phyloP scores from a whole-genome alignment of 257 asterid species.

The Salvia miltiorrhiza region DNA sequence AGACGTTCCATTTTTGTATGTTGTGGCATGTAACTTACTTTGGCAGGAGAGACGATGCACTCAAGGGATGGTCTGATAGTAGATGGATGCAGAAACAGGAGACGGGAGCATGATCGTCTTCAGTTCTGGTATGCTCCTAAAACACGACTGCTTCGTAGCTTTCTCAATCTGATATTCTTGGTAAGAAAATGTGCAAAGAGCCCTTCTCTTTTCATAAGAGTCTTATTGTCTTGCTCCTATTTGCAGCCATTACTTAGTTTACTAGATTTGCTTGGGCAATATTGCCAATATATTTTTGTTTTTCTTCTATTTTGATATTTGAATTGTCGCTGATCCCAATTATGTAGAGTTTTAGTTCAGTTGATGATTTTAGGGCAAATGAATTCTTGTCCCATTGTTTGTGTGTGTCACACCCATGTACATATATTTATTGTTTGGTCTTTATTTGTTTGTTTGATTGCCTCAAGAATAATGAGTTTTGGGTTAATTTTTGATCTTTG shows the following conservation, averaged over 20 bases:
- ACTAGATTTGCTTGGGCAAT: too few species aligned
- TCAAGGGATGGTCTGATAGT: not conserved
- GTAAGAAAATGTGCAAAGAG: not conserved
- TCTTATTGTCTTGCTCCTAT: not conserved
- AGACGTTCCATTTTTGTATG: not conserved
- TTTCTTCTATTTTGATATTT: not conserved
- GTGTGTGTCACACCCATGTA: too few species aligned
- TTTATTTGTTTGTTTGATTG: not conserved
- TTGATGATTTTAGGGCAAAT: not conserved
- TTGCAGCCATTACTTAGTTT: not conserved
- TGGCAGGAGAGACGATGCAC: not conserved
- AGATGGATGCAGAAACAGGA: not conserved
- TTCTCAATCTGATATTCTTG: not conserved
- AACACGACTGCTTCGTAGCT: not conserved
- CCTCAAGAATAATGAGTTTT: not conserved
- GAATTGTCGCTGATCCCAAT: not conserved
- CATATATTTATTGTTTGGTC: not conserved
- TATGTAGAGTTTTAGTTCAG: not conserved
- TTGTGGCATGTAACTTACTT: not conserved
- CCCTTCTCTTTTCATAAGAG: not conserved
- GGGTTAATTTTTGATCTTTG: not conserved
- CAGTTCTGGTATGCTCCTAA: not conserved
- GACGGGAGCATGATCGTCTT: not conserved
- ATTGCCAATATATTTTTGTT: not conserved
- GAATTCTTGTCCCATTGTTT: too few species aligned